Evolutionary conservation across 495 filamentous ascomycete species (phyloP).

Genomic region (Thozetella sp.): DNA sequence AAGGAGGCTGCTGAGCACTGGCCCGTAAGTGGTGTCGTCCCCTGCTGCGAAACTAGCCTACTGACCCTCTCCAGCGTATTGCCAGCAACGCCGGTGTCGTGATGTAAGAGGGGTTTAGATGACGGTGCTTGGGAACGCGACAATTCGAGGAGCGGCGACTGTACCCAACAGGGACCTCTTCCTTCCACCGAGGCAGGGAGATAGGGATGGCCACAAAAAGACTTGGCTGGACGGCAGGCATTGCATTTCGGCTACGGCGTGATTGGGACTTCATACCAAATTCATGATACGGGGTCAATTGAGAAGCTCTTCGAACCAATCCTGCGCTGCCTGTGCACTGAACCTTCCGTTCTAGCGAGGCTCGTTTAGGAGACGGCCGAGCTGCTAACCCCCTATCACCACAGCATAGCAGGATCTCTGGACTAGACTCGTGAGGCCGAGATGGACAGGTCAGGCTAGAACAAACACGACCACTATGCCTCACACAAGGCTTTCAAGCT

Average conservation of each 20-base stretch:
- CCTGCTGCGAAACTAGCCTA: background rate
- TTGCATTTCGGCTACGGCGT: slow-evolving; percentile 38
- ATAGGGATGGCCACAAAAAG: slow-evolving; percentile 19
- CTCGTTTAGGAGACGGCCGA: too few relatives aligned
- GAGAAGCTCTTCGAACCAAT: slow-evolving; percentile 33
- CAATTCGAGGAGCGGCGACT: slow-evolving; percentile 28
- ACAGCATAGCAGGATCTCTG: too few relatives aligned
- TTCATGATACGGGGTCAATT: slow-evolving; percentile 40
- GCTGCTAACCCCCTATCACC: too few relatives aligned
- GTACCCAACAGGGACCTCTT: slow-evolving; percentile 22
- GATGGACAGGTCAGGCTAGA: too few relatives aligned
- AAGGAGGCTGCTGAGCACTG: slow-evolving; percentile 99
- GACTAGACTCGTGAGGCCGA: too few relatives aligned
- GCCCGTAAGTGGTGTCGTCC: slow-evolving; percentile 68
- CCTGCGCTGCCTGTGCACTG: background rate
- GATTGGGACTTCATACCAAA: slow-evolving; percentile 37
- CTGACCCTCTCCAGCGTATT: slow-evolving; percentile 75
- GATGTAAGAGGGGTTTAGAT: slow-evolving; percentile 71
- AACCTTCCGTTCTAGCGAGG: too few relatives aligned
- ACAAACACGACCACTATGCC: too few relatives aligned
- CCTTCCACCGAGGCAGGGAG: slow-evolving; percentile 22
- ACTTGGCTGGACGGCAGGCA: slow-evolving; percentile 31
- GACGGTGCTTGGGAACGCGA: slow-evolving; percentile 12
- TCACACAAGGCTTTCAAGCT: too few relatives aligned
- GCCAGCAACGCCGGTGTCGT: slow-evolving; percentile 99